Conservation (phyloP, 73 alveolate species). For the Paramecium tetraurelia region DNA sequence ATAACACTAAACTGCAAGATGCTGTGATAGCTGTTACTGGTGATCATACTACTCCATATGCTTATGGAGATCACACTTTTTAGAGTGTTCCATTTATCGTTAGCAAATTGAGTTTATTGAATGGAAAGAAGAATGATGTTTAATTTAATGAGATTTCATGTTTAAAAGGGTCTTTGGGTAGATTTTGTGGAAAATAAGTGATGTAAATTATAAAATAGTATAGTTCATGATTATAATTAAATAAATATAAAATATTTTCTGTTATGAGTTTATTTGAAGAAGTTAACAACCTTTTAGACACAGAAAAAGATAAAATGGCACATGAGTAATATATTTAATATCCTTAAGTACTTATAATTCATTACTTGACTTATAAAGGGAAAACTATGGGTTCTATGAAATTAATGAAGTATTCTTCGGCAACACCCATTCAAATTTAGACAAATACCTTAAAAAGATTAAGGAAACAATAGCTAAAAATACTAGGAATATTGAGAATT, state of each 20-base stretch:
- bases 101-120: conserved; percentile 10
- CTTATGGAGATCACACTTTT: conserved; percentile 82
- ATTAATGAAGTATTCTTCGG: neutral
- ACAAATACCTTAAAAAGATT: neutral
- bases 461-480: neutral
- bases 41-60: conserved; percentile 83
- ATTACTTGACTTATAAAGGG: neutral
- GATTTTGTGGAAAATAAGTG: conserved; percentile 63
- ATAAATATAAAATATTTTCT: neutral
- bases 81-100: conserved; percentile 82
- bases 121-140: neutral
- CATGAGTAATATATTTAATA: neutral
- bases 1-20: neutral
- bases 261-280: conserved; percentile 2
- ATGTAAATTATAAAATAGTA: conserved; percentile 38
- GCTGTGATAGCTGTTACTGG: conserved; percentile 70
- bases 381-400: neutral
- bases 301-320: neutral
- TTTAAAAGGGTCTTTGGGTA: conserved; percentile 63
- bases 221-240: neutral
- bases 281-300: neutral
- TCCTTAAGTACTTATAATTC: neutral
- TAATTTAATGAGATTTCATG: conserved; percentile 62
- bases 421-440: neutral
- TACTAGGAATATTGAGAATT: neutral